A percentile compares a stretch with the other conserved stretches of the same genome.
Evolutionary conservation across 2,329 filamentous ascomycete species (phyloP).

Genomic region (Colletotrichum brevisporum): DNA sequence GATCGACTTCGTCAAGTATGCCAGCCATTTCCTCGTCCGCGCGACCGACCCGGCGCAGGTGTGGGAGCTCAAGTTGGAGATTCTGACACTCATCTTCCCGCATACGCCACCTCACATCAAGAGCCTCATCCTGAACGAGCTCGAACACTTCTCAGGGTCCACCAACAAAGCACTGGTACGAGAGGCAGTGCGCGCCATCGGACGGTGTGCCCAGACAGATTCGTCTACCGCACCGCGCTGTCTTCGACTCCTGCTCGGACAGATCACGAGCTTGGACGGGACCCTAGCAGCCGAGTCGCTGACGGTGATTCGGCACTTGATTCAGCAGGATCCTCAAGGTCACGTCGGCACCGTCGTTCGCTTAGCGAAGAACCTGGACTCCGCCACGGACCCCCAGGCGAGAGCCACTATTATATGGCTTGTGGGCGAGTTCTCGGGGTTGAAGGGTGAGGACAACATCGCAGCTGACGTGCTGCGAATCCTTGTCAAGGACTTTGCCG

Average conservation of each 20-base stretch:
- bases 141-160: constrained; percentile 89
- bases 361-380: constrained; percentile 91
- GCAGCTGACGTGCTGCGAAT: constrained; percentile 93
- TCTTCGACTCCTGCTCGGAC: constrained; percentile 84
- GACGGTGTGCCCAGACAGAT: constrained; percentile 89
- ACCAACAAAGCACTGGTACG: constrained; percentile 82
- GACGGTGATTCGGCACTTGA: constrained; percentile 94
- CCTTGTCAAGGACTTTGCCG: constrained; percentile 85
- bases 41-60: constrained; percentile 84
- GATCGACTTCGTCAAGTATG: constrained; percentile 86
- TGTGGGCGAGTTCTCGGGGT: constrained; percentile 91
- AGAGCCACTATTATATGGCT: constrained; percentile 97
- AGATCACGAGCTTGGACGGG: constrained; percentile 90
- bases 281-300: constrained; percentile 92
- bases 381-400: constrained; percentile 87
- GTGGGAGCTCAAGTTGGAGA: constrained; percentile 92
- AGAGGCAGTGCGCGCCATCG: constrained; percentile 93
- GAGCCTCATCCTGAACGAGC: constrained; percentile 88
- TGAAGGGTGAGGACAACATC: constrained; percentile 87
- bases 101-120: constrained; percentile 82
- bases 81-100: constrained; percentile 92
- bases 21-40: constrained; percentile 89
- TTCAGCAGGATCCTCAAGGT: constrained; percentile 87
- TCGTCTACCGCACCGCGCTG: constrained; percentile 81
- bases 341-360: constrained; percentile 90